Percentiles rank a stretch among this genome's conserved stretches.
These are phyloP conservation scores for Fusarium armeniacum DNA, from an alignment of 2,329 filamentous ascomycete genomes.

Conservation along the genomic window DNA sequence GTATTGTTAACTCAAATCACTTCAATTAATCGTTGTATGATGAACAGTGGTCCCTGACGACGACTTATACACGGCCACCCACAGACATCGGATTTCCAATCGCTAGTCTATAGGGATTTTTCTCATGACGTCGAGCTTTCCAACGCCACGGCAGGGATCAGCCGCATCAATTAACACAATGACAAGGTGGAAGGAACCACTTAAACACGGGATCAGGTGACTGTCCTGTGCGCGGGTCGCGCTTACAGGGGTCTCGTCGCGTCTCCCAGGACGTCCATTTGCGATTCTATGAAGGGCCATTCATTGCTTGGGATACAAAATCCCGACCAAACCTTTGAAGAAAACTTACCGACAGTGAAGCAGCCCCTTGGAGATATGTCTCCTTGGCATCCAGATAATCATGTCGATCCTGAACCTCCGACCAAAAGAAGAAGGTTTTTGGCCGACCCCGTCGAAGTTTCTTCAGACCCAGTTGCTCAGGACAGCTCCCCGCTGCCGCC, in stretches of 20 bases:
- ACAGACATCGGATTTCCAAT: constrained; percentile 48
- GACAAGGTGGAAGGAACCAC: background rate
- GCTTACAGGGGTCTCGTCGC: constrained; percentile 51
- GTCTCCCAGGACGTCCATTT: constrained; percentile 52
- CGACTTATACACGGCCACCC: constrained; percentile 44
- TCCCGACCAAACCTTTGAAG: constrained; percentile 1
- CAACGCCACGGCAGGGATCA: constrained; percentile 28
- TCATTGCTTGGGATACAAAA: constrained; percentile 5
- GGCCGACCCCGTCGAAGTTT: constrained; percentile 52
- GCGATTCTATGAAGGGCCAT: constrained; percentile 17
- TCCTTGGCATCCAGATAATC: constrained; percentile 50
- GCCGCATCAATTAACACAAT: constrained; percentile 33
- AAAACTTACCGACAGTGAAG: constrained; percentile 24
- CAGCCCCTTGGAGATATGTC: constrained; percentile 53
- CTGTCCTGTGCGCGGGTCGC: constrained; percentile 56
- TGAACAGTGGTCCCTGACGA: constrained; percentile 27
- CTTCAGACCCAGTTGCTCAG: constrained; percentile 48
- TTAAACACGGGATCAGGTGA: constrained; percentile 58
- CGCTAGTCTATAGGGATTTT: constrained; percentile 26
- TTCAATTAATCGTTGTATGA: constrained; percentile 25
- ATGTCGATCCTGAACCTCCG: constrained; percentile 57
- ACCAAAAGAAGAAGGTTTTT: constrained; percentile 61
- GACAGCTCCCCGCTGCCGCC: constrained; percentile 44
- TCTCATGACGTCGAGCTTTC: constrained; percentile 50
- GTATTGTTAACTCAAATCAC: constrained; percentile 7